Conservation (phyloP, 2,329 filamentous ascomycete genomes). For the Colletotrichum sp. region DNA sequence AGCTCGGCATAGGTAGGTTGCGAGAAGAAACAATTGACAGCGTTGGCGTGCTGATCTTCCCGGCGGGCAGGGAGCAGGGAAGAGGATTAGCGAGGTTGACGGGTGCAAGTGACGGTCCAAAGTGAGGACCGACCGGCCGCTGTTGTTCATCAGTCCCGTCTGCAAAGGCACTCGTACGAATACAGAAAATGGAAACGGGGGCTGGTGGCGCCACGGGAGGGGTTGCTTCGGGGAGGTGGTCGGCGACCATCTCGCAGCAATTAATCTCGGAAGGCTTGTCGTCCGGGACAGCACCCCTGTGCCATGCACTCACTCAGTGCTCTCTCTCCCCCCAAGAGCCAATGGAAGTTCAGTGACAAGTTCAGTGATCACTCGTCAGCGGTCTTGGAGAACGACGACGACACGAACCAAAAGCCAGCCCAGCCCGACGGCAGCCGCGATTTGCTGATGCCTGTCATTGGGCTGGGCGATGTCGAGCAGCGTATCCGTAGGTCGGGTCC, state of each 20-base stretch:
- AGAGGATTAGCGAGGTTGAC: background rate
- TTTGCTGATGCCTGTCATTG: background rate
- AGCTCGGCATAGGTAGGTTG: background rate
- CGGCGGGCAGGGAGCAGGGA: background rate
- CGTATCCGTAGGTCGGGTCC: background rate
- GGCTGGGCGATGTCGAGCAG: background rate
- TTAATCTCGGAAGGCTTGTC: conserved; percentile 17
- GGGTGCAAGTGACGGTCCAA: background rate
- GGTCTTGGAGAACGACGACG: background rate
- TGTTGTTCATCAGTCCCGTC: background rate
- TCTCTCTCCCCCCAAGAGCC: background rate
- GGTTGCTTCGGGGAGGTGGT: conserved; percentile 3
- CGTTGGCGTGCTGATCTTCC: conserved; percentile 6
- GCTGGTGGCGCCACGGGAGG: background rate
- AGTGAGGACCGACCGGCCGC: background rate
- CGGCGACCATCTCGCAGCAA: conserved; percentile 12
- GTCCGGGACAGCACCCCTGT: conserved; percentile 4
- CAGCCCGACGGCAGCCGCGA: background rate
- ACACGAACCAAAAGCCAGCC: background rate
- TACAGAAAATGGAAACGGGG: background rate
- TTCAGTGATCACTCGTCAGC: background rate
- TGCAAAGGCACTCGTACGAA: background rate
- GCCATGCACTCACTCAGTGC: background rate
- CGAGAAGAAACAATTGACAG: conserved; percentile 10
- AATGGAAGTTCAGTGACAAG: background rate